Percentiles rank a stretch among this genome's conserved stretches.
phyloP scores from a whole-genome alignment of 306 rosid species.

The Citrullus amarus region DNA sequence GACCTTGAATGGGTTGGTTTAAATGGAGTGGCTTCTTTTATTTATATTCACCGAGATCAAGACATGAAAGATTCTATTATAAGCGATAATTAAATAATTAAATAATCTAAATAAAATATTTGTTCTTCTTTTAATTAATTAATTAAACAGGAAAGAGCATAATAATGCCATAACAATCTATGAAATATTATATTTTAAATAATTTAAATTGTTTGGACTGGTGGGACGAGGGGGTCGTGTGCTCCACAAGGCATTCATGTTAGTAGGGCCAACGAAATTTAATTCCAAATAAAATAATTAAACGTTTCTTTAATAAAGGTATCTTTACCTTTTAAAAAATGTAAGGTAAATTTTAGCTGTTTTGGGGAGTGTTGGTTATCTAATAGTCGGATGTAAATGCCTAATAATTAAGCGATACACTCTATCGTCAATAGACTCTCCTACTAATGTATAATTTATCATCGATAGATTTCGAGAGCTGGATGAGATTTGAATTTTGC shows the following conservation, averaged over 20 bases:
- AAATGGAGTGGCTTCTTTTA: not conserved
- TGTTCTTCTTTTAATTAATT: not conserved
- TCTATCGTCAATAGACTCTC: too few species aligned
- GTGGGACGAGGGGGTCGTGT: not conserved
- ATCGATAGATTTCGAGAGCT: too few species aligned
- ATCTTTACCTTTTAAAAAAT: not conserved
- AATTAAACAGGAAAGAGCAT: not conserved
- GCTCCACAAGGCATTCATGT: not conserved
- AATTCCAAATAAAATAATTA: not conserved
- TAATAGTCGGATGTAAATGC: too few species aligned
- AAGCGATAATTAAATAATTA: not conserved
- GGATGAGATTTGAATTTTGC: too few species aligned
- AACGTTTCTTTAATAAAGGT: not conserved
- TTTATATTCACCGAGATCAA: conserved; percentile 2
- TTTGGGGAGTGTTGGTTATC: not conserved
- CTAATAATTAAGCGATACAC: too few species aligned
- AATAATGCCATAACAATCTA: too few species aligned
- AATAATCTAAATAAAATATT: not conserved
- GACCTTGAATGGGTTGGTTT: not conserved
- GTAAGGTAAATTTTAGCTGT: not conserved
- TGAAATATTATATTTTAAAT: not conserved
- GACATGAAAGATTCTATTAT: not conserved
- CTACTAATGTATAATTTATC: too few species aligned
- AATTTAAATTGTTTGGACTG: not conserved
- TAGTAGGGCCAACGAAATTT: not conserved